Conservation (phyloP, 2,329 filamentous ascomycete species). For the Cercospora zeae-maydis region DNA sequence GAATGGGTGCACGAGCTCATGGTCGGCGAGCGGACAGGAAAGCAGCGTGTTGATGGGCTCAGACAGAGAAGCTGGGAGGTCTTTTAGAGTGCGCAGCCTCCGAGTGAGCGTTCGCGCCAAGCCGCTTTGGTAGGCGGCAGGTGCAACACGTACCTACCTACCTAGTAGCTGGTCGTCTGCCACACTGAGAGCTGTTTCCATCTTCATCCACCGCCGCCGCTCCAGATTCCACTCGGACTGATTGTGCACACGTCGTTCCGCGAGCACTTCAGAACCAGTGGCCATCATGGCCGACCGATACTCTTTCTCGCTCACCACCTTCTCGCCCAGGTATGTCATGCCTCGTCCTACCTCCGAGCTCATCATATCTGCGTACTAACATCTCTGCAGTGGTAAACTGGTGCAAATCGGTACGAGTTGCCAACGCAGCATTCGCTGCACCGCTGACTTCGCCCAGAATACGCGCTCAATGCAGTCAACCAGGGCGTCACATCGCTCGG, state of each 20-base stretch:
- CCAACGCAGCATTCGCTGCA: neutral
- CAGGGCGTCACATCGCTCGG: slow-evolving; percentile 97
- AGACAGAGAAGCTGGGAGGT: slow-evolving; percentile 4
- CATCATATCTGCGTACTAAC: slow-evolving; percentile 41
- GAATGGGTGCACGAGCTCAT: slow-evolving; percentile 4
- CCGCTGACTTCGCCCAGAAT: slow-evolving; percentile 60
- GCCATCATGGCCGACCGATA: slow-evolving; percentile 90
- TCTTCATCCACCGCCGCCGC: neutral
- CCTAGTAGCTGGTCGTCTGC: neutral
- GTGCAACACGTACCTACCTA: neutral
- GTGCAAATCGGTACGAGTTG: slow-evolving; percentile 79
- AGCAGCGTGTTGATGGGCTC: neutral
- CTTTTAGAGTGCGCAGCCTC: no score
- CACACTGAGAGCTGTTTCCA: neutral
- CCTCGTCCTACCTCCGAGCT: neutral
- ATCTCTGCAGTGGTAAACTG: slow-evolving; percentile 79
- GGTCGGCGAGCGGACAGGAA: neutral
- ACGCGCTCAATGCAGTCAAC: slow-evolving; percentile 98
- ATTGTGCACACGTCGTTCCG: neutral
- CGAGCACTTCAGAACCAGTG: slow-evolving; percentile 10
- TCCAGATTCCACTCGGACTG: neutral
- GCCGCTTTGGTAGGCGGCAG: neutral
- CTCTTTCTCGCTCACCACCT: slow-evolving; percentile 98
- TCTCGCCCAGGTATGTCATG: slow-evolving; percentile 86
- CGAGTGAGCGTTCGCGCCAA: neutral